Evolutionary conservation across 768 basidiomycete species (phyloP), one percentile per base, ranked within the genome.

Genomic region (Lactifluus piperatus): DNA sequence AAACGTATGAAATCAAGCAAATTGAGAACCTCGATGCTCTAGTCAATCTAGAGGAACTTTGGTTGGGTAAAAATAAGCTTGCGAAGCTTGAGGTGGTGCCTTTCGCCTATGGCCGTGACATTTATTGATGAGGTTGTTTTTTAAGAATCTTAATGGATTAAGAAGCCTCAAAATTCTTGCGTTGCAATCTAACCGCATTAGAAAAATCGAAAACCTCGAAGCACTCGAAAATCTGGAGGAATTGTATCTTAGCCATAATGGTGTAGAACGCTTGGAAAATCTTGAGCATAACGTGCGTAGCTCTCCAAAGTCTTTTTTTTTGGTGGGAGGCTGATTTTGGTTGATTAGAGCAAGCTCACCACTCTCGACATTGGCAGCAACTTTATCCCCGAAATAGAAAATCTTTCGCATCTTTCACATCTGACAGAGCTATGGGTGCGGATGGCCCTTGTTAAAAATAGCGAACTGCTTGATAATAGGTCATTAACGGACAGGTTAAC

Each of bases 41-140:
- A 39, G 81, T 85, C 1, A 89, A 87, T 64, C 75, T 99, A 10
- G 91, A 94, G 64, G 94, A 97, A 66, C 76, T 99, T 3, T 98
- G 95, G 93, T 73, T 98, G 3, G 97, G 97, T 8, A 99, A 99
- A 79, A 99, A 99, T 71, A 99, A 97, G 75, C 91, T 99, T 58
- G 70, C 84, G 6, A 85, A 82, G 70, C 79, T 99, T 4, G 88
- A 94, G 79, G 91, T 91, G 63, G 43, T 68, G 53, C 11, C n/a
- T 16, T 41, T 30, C 45, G 30, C 30, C 29, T 22, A 54, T 24
- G n/a, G 20, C n/a, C 11, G 43, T 14, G 26, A n/a, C 27, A 6
- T 41, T 24, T 41, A 51, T 51, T 54, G 41, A 58, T n/a, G 13
- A 7, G 5, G 20, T 22, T 16, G 3, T 18, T 22, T 34, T 10